Conservation (phyloP, 1,284 basidiomycete species). For the Cryptococcus jaspeensis region DNA sequence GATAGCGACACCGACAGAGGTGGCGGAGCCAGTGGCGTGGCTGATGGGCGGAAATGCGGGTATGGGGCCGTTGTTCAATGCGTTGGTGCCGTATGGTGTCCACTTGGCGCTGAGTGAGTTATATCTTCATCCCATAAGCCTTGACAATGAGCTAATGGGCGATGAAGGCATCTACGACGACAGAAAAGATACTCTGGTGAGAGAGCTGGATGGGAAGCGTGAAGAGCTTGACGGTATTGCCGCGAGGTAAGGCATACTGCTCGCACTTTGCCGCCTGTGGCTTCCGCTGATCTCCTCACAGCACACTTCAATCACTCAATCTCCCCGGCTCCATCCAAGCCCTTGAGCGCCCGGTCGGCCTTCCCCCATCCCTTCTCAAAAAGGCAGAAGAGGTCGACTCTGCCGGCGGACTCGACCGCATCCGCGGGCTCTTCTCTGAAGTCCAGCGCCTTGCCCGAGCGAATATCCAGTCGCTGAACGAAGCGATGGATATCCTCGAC, state of each 20-base stretch:
- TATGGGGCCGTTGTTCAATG: constrained; percentile 67
- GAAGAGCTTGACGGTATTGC: constrained; percentile 66
- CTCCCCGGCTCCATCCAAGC: constrained; percentile 86
- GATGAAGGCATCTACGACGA: constrained; percentile 79
- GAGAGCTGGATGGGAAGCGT: constrained; percentile 63
- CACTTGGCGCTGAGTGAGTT: constrained; percentile 80
- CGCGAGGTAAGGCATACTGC: constrained; percentile 59
- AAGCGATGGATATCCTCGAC: constrained; percentile 83
- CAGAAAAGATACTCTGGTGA: constrained; percentile 69
- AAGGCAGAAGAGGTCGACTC: constrained; percentile 82
- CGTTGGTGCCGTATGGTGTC: constrained; percentile 83
- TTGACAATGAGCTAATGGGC: not conserved
- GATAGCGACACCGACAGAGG: constrained; percentile 60
- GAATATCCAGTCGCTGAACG: constrained; percentile 67
- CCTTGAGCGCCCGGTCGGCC: constrained; percentile 76
- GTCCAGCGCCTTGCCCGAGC: constrained; percentile 67
- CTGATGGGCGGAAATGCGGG: constrained; percentile 55
- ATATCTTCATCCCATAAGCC: not conserved
- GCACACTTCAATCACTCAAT: constrained; percentile 69
- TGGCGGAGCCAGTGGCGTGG: constrained; percentile 60
- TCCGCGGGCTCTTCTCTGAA: constrained; percentile 71
- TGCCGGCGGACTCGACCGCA: constrained; percentile 70
- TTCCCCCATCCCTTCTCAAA: constrained; percentile 82
- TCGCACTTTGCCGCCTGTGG: too few species aligned
- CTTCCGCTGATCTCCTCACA: constrained; percentile 41